Conservation (phyloP, 148 eudicot genomes). For the Chenopodium suecicum region DNA sequence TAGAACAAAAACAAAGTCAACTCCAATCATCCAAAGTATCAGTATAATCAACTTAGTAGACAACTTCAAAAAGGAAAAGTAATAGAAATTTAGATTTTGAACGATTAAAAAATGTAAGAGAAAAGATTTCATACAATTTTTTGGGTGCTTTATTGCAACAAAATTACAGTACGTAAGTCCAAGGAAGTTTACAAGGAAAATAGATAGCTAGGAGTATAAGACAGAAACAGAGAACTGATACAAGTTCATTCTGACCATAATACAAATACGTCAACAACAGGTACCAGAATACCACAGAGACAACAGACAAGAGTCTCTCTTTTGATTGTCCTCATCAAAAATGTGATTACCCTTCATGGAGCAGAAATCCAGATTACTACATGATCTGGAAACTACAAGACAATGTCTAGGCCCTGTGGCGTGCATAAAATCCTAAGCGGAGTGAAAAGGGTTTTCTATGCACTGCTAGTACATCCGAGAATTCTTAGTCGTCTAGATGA, state of each 20-base stretch:
- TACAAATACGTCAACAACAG: neutral
- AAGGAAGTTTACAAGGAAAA: neutral
- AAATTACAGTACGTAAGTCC: neutral
- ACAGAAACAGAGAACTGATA: neutral
- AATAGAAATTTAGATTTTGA: neutral
- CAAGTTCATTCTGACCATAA: neutral
- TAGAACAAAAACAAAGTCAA: conserved; percentile 18
- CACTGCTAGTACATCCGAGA: too few species aligned
- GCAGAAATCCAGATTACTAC: neutral
- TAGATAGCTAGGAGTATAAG: neutral
- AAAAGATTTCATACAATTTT: neutral
- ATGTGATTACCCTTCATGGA: neutral
- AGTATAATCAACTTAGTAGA: neutral
- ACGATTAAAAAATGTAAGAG: neutral
- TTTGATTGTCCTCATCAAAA: too few species aligned
- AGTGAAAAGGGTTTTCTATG: too few species aligned
- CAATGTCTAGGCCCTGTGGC: neutral
- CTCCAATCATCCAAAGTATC: conserved; percentile 2
- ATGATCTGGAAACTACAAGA: neutral
- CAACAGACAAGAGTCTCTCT: too few species aligned
- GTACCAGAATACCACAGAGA: neutral
- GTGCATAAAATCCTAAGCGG: neutral
- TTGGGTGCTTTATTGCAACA: neutral
- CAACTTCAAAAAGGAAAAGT: neutral
- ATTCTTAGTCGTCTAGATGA: too few species aligned